Evolutionary conservation across 225 moss, liverwort and hornwort genomes (phyloP).

Genomic region (Thuidium tamariscinum): DNA sequence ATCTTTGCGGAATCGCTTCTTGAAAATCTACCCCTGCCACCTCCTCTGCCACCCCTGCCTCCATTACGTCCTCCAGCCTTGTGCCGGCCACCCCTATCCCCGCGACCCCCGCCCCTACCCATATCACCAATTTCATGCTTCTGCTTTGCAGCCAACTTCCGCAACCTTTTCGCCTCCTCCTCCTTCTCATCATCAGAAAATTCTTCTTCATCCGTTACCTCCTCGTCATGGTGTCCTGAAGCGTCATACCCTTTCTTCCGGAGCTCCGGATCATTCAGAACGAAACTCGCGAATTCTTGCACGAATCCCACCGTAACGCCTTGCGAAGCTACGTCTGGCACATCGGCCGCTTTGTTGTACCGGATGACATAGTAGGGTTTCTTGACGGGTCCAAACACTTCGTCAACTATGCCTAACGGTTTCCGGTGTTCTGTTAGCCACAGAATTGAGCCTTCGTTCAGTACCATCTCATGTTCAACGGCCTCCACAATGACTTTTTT

Average conservation of each 20-base stretch:
- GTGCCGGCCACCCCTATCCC: slow-evolving; percentile 20
- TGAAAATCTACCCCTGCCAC: slow-evolving; percentile 41
- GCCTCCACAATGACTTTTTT: slow-evolving; percentile 66
- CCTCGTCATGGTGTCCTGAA: slow-evolving; percentile 88
- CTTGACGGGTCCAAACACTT: slow-evolving; percentile 95
- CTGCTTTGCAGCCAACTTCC: slow-evolving; percentile 38
- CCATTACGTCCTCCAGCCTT: slow-evolving; percentile 38
- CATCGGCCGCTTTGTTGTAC: slow-evolving; percentile 64
- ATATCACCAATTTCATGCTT: slow-evolving; percentile 9
- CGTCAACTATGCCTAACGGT: slow-evolving; percentile 78
- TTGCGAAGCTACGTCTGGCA: slow-evolving; percentile 54
- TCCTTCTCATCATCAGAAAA: slow-evolving; percentile 99
- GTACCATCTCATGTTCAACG: slow-evolving; percentile 45
- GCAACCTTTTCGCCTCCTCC: slow-evolving; percentile 49
- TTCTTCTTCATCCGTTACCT: slow-evolving; percentile 80
- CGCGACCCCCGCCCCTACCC: slow-evolving; percentile 25
- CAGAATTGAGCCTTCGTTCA: slow-evolving; percentile 78
- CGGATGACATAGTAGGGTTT: slow-evolving; percentile 80
- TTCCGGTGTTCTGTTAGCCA: slow-evolving; percentile 73
- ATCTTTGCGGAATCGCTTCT: slow-evolving; percentile 45
- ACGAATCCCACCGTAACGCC: slow-evolving; percentile 79
- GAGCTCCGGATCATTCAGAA: slow-evolving; percentile 71
- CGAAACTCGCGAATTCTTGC: slow-evolving; percentile 65
- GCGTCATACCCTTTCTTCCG: slow-evolving; percentile 91
- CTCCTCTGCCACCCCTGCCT: slow-evolving; percentile 38